These are phyloP conservation scores for Russula virescens DNA, from an alignment of 768 basidiomycete genomes.

Conservation along the genomic window DNA sequence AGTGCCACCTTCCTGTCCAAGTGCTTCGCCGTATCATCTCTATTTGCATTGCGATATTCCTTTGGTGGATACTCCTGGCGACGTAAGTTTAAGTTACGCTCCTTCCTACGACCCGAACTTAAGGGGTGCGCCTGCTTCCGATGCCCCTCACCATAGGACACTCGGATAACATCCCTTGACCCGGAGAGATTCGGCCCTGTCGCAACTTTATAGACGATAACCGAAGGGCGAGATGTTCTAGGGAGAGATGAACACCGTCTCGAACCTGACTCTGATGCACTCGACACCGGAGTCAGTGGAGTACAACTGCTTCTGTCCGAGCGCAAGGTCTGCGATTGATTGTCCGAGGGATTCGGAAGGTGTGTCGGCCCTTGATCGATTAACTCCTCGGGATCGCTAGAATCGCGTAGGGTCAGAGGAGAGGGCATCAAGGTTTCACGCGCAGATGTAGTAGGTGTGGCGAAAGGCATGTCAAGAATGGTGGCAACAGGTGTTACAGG, in stretches of 20 bases:
- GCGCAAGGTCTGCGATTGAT: background rate
- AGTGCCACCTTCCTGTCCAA: background rate
- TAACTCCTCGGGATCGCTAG: background rate
- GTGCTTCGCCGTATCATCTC: background rate
- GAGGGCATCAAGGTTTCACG: background rate
- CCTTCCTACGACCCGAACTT: background rate
- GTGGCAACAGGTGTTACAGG: background rate
- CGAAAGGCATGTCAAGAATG: background rate
- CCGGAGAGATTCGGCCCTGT: slow-evolving; percentile 6
- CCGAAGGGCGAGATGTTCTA: slow-evolving; percentile 5
- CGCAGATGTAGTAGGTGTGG: background rate
- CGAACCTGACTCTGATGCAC: background rate
- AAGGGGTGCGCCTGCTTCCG: background rate
- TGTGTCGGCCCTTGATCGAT: background rate
- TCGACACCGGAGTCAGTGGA: background rate
- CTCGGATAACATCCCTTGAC: slow-evolving; percentile 16
- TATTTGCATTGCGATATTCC: background rate
- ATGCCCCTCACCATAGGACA: slow-evolving; percentile 15
- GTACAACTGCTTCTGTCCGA: background rate
- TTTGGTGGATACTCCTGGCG: background rate
- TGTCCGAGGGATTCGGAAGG: background rate
- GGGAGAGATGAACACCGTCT: background rate
- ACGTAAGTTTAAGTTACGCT: background rate
- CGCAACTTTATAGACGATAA: slow-evolving; percentile 17
- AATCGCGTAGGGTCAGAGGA: background rate